Evolutionary conservation across 805 yeast genomes (phyloP).

Genomic region (Suhomyces vadensis): DNA sequence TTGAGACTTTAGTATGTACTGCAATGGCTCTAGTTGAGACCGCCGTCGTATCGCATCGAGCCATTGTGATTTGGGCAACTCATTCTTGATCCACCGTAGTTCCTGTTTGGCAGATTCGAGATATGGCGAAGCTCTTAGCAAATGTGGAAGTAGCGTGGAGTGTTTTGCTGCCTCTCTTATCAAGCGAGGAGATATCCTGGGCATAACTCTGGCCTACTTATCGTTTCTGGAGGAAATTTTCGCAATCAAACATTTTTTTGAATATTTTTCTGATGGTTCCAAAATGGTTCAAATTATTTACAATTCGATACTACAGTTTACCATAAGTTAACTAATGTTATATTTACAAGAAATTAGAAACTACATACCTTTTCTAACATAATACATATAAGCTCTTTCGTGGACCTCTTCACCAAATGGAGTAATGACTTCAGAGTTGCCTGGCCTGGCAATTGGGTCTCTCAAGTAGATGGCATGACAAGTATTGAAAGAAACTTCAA

Average conservation of each 20-base stretch:
- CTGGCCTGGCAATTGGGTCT: conserved; percentile 97
- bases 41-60: conserved; percentile 54
- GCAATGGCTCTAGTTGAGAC: conserved; percentile 64
- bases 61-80: conserved; percentile 53
- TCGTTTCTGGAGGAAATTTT: too few species aligned
- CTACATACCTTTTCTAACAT: conserved; percentile 68
- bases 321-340: conserved; percentile 11
- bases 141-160: conserved; percentile 32
- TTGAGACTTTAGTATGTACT: conserved; percentile 80
- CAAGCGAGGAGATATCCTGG: conserved; percentile 31
- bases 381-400: conserved; percentile 94
- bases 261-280: too few species aligned
- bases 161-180: conserved; percentile 27
- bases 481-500: conserved; percentile 85
- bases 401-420: conserved; percentile 83
- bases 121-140: conserved; percentile 31
- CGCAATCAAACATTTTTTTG: not conserved
- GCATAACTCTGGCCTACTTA: too few species aligned
- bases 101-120: conserved; percentile 54
- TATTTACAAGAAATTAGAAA: conserved; percentile 7
- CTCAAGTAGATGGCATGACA: conserved; percentile 96
- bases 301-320: too few species aligned
- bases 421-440: conserved; percentile 91
- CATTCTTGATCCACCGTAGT: conserved; percentile 62
- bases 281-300: too few species aligned